These are phyloP conservation scores for Carex parvula DNA, from an alignment of 176 grass and related monocot species.

Conservation along the genomic window DNA sequence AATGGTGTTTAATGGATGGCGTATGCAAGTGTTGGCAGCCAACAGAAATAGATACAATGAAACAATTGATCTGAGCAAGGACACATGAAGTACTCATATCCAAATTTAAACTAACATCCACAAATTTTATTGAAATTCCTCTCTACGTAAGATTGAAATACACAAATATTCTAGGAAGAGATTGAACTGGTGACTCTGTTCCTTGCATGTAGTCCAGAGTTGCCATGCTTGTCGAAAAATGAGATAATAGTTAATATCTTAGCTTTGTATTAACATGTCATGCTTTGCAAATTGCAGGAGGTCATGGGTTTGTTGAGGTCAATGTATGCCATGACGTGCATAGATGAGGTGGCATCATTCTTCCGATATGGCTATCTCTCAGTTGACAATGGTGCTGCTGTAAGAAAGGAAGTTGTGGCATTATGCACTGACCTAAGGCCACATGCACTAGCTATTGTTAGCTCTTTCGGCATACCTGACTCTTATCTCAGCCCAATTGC, in stretches of 20 bases:
- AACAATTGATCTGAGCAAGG: neutral
- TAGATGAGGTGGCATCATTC: conserved; percentile 84
- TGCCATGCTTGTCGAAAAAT: neutral
- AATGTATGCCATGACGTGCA: conserved; percentile 67
- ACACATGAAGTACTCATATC: neutral
- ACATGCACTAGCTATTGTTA: conserved; percentile 68
- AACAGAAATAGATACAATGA: neutral
- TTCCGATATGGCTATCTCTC: conserved; percentile 79
- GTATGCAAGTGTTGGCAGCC: neutral
- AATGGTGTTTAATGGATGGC: neutral
- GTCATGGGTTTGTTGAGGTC: conserved; percentile 80
- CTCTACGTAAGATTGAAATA: neutral
- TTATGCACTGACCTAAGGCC: conserved; percentile 75
- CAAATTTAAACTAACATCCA: neutral
- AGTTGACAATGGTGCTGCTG: conserved; percentile 42
- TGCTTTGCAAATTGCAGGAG: conserved; percentile 41
- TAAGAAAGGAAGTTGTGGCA: conserved; percentile 70
- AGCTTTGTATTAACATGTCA: neutral
- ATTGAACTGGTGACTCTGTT: neutral
- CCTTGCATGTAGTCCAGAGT: neutral
- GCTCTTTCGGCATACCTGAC: conserved; percentile 89
- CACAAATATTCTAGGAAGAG: neutral
- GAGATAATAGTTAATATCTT: neutral
- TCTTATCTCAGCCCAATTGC: conserved; percentile 87
- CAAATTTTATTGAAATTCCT: neutral